phyloP scores from a whole-genome alignment of 2,329 filamentous ascomycete genomes.

The Fonsecaea pedrosoi region DNA sequence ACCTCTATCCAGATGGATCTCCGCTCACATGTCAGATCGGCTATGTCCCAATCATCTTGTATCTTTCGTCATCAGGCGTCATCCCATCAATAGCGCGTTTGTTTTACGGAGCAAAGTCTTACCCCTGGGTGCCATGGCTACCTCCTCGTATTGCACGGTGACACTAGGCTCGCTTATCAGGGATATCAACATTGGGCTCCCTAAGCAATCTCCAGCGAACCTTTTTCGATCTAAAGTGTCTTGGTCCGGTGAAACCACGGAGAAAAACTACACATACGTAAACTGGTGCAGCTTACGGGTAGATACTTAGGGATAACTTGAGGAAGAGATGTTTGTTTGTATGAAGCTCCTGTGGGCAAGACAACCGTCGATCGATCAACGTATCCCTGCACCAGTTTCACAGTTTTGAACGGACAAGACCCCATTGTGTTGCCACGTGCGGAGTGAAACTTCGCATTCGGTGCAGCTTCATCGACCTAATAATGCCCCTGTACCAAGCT shows the following conservation, averaged over 20 bases:
- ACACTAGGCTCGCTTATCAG: neutral
- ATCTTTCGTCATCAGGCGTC: neutral
- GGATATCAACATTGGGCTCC: neutral
- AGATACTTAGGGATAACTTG: neutral
- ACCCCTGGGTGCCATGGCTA: neutral
- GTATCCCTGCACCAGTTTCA: neutral
- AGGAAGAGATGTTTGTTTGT: conserved; percentile 3
- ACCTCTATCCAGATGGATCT: neutral
- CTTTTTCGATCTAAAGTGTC: neutral
- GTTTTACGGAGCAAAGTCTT: neutral
- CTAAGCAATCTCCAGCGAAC: neutral
- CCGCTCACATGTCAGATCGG: conserved; percentile 1
- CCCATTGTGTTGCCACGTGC: neutral
- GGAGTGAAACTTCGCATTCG: too few relatives aligned
- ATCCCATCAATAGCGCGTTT: neutral
- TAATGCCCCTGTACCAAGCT: too few relatives aligned
- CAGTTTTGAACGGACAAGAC: neutral
- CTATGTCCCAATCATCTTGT: neutral
- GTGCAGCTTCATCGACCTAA: too few relatives aligned
- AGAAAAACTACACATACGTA: neutral
- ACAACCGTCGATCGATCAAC: neutral
- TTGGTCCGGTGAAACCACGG: neutral
- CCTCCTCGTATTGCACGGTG: neutral
- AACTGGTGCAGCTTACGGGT: too few relatives aligned
- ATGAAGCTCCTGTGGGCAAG: neutral